Conservation (phyloP, 495 filamentous ascomycete genomes). For the Ascobolus immersus region DNA sequence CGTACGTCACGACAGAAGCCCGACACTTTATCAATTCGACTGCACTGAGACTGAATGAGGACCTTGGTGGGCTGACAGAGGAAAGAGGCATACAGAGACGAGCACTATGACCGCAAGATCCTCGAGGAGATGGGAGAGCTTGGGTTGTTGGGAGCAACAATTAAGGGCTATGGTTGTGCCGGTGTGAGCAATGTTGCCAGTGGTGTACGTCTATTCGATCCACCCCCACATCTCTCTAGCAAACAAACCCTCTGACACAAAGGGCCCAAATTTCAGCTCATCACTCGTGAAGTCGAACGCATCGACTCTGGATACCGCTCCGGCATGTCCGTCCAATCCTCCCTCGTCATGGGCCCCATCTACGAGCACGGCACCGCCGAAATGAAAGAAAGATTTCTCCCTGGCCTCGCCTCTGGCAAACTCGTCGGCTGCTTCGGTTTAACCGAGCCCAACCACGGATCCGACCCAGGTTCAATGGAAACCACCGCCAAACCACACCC, state of each 20-base stretch:
- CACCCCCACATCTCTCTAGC: not conserved
- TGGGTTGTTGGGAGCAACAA: constrained; percentile 71
- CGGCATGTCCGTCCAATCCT: constrained; percentile 88
- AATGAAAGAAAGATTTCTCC: constrained; percentile 71
- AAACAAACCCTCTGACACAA: constrained; percentile 1
- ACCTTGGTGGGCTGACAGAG: not conserved
- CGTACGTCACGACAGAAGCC: constrained; percentile 36
- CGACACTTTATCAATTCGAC: not conserved
- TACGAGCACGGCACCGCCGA: constrained; percentile 75
- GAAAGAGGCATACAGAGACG: constrained; percentile 79
- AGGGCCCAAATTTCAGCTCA: constrained; percentile 23
- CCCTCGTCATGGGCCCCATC: constrained; percentile 89
- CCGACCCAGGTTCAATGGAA: constrained; percentile 91
- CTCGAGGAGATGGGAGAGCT: constrained; percentile 89
- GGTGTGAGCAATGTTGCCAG: constrained; percentile 75
- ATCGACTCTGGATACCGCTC: constrained; percentile 90
- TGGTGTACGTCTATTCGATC: constrained; percentile 21
- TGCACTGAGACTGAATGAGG: not conserved
- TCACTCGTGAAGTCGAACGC: constrained; percentile 85
- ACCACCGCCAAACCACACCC: constrained; percentile 66
- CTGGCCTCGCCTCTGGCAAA: constrained; percentile 63
- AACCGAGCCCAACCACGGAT: constrained; percentile 94
- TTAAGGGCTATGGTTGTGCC: constrained; percentile 84
- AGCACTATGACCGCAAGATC: constrained; percentile 72
- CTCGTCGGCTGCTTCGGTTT: constrained; percentile 77